Percentiles rank a stretch among this genome's conserved stretches.
phyloP scores from a whole-genome alignment of 129 eudicot species.

The Erigeron canadensis region DNA sequence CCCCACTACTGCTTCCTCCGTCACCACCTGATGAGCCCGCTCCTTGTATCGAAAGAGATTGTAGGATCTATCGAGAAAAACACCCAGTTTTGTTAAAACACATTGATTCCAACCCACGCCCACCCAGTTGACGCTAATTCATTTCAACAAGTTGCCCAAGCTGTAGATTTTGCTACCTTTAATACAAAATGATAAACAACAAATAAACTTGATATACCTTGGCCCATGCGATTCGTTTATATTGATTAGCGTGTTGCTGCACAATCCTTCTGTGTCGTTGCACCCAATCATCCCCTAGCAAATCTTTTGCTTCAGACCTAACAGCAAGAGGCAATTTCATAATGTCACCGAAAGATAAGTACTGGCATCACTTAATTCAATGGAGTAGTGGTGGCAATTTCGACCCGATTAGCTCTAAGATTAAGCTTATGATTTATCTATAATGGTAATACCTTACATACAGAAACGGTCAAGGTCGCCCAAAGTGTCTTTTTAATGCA shows the following conservation, averaged over 20 bases:
- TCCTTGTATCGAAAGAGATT: conserved; percentile 81
- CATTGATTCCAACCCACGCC: not conserved
- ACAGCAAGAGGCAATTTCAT: conserved; percentile 10
- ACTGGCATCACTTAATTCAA: not conserved
- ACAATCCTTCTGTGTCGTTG: conserved; percentile 91
- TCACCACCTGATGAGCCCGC: conserved; percentile 85
- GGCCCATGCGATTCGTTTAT: conserved; percentile 92
- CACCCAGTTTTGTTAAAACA: not conserved
- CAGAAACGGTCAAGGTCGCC: not conserved
- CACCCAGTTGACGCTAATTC: not conserved
- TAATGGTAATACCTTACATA: not conserved
- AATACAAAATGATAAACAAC: not conserved
- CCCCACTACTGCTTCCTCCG: conserved; percentile 90
- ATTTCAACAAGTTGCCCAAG: not conserved
- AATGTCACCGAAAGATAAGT: not conserved
- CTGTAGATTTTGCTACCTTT: not conserved
- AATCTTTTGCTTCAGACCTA: conserved; percentile 96
- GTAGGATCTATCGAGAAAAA: conserved; percentile 58
- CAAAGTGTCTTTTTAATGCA: not conserved
- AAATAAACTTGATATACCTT: conserved; percentile 46
- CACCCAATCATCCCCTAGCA: conserved; percentile 98
- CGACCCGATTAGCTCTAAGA: not conserved
- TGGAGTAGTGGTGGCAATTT: conserved; percentile 1
- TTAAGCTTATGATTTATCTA: not conserved
- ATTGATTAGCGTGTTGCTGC: conserved; percentile 97